Percentiles rank a stretch among this genome's conserved stretches.
These are phyloP conservation scores for Neoboletus subvelutipes DNA, from an alignment of 768 basidiomycete genomes.

Conservation along the genomic window DNA sequence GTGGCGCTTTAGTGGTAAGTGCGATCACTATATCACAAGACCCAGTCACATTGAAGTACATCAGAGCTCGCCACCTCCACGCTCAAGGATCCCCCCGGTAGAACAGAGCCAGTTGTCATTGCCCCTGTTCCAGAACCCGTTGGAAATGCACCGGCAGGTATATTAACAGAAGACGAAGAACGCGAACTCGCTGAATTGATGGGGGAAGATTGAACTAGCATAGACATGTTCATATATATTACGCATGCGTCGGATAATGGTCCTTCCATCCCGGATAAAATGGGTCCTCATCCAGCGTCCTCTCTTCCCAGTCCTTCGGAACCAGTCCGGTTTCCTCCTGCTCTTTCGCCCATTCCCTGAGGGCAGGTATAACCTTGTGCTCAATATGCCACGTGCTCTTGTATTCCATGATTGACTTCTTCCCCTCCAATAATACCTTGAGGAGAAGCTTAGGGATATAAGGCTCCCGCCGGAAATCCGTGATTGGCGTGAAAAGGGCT, in stretches of 20 bases:
- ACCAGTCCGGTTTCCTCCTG: slow-evolving; percentile 49
- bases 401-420: slow-evolving; percentile 41
- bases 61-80: slow-evolving; percentile 31
- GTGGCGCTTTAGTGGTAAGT: slow-evolving; percentile 72
- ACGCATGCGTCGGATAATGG: slow-evolving; percentile 18
- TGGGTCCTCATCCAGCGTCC: slow-evolving; percentile 50
- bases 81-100: slow-evolving; percentile 18
- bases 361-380: slow-evolving; percentile 45
- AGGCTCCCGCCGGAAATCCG: slow-evolving; percentile 43
- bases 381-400: slow-evolving; percentile 43
- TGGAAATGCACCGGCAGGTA: slow-evolving; percentile 30
- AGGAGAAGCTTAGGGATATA: slow-evolving; percentile 48
- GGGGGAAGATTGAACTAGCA: slow-evolving; percentile 32
- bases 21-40: not conserved
- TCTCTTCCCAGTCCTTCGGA: slow-evolving; percentile 46
- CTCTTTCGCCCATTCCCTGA: slow-evolving; percentile 46
- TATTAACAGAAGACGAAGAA: slow-evolving; percentile 87
- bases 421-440: slow-evolving; percentile 43
- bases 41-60: not conserved
- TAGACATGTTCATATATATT: slow-evolving; percentile 2
- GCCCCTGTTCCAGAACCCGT: slow-evolving; percentile 30
- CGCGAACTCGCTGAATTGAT: slow-evolving; percentile 83
- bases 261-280: slow-evolving; percentile 50
- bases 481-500: slow-evolving; percentile 50
- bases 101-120: slow-evolving; percentile 18